Base-by-base conservation (phyloP, 2,329 filamentous ascomycete genomes). In the Fusarium succisae region DNA sequence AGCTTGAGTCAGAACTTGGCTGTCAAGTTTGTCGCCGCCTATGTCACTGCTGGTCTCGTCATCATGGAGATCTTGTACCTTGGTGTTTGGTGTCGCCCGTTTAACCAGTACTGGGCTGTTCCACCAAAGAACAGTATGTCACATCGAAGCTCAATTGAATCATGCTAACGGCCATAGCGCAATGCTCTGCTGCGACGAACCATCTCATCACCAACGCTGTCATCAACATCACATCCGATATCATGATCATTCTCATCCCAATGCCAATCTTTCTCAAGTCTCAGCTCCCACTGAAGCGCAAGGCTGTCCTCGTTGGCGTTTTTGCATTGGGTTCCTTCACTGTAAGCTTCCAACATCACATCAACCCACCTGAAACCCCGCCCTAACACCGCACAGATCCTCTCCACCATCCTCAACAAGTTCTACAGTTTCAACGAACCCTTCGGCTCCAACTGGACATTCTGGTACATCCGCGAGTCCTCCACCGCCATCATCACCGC, bases 141-240 rank as follows among this genome's bases (percentile, higher is more conserved):
- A 14, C n/a, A 32, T 24, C 35, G 8, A 22, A 15, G 18, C 5
- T 38, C 17, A 15, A 17, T 39, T 38, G 24, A 24, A 55, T 47
- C 35, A 28, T 8, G 18, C 71, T 79, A 18, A 77, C 66, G 5
- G 15, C n/a, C 5, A 6, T 39, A 87, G 86, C 82, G 4, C 88
- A 91, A 83, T 91, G 89, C 76, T 87, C 88, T 2, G 87, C 89
- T 0, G 85, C 87, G 5, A 83, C 86, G 22, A 83, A 89, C 76
- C 90, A 90, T 74, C 84, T 90, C 17, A 90, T 90, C 57, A 87
- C 87, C 22, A 89, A 91, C 66, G 86, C 87, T 3, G 83, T 85
- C 8, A 86, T 91, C 77, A 91, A 92, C 73, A 87, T 91, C 55
- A 86, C 87, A 6, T 90, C 88, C 32, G 90, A 91, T 71, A 43